Evolutionary conservation across 345 rosid genomes (phyloP).

Genomic region (Gossypium herbaceum): DNA sequence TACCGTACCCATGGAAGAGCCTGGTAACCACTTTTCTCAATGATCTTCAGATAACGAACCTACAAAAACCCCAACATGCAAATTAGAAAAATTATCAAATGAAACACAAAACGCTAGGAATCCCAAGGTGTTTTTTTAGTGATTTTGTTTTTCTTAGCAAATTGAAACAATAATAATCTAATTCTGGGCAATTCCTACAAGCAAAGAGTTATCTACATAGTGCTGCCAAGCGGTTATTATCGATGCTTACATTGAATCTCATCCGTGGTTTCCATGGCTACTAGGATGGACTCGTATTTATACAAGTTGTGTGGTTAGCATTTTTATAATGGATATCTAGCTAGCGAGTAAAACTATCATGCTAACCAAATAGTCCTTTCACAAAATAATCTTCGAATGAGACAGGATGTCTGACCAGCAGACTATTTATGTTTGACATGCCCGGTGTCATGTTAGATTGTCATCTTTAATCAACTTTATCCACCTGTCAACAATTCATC

Average conservation of each 20-base stretch:
- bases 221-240: background rate
- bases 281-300: background rate
- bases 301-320: background rate
- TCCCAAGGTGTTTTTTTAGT: background rate
- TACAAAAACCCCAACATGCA: conserved; percentile 24
- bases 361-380: background rate
- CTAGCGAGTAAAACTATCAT: background rate
- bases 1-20: conserved; percentile 99
- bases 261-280: background rate
- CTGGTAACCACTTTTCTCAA: conserved; percentile 95
- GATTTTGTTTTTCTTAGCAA: conserved; percentile 1
- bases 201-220: background rate
- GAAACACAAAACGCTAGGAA: background rate
- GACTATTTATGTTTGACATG: background rate
- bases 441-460: background rate
- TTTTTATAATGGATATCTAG: background rate
- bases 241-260: background rate
- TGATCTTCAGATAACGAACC: conserved; percentile 97
- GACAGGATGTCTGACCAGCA: background rate
- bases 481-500: background rate
- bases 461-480: background rate
- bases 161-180: background rate
- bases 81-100: conserved; percentile 14
- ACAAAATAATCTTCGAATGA: background rate
- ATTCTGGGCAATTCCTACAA: background rate